Percentiles rank a stretch among this genome's conserved stretches.
phyloP scores from a whole-genome alignment of 2,329 filamentous ascomycete species.

The Incumbomyces delicatus region DNA sequence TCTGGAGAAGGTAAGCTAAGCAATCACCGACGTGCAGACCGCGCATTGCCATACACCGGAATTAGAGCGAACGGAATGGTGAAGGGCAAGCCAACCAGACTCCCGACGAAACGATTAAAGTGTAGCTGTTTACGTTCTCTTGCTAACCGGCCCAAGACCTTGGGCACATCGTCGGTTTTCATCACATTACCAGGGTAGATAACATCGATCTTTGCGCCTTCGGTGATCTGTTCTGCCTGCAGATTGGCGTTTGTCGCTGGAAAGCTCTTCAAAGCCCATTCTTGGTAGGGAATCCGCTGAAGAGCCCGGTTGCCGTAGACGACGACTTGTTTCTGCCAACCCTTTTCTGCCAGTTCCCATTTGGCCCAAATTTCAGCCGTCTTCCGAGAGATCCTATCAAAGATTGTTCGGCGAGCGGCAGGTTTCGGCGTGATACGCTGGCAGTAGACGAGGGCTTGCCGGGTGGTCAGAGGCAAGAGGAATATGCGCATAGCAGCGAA shows the following conservation, averaged over 20 bases:
- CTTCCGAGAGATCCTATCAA: slow-evolving; percentile 61
- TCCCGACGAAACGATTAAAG: slow-evolving; percentile 67
- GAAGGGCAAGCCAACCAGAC: slow-evolving; percentile 71
- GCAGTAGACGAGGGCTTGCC: slow-evolving; percentile 84
- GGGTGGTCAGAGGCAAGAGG: slow-evolving; percentile 84
- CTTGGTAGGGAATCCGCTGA: slow-evolving; percentile 82
- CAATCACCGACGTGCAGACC: slow-evolving; percentile 2
- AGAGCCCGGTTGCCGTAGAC: slow-evolving; percentile 78
- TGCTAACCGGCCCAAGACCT: slow-evolving; percentile 59
- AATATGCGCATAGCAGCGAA: slow-evolving; percentile 69
- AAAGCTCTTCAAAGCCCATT: slow-evolving; percentile 95
- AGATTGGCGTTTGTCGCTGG: slow-evolving; percentile 65
- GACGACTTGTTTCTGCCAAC: slow-evolving; percentile 84
- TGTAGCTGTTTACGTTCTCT: slow-evolving; percentile 75
- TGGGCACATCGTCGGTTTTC: slow-evolving; percentile 50
- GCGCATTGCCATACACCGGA: slow-evolving; percentile 58
- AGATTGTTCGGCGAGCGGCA: slow-evolving; percentile 44
- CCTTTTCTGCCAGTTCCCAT: slow-evolving; percentile 75
- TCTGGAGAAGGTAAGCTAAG: slow-evolving; percentile 35
- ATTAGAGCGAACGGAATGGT: slow-evolving; percentile 72
- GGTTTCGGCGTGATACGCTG: slow-evolving; percentile 57
- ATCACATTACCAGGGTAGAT: slow-evolving; percentile 67
- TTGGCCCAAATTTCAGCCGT: slow-evolving; percentile 68
- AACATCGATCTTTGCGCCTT: slow-evolving; percentile 59
- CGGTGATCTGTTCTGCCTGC: slow-evolving; percentile 53